Evolutionary conservation across 2,329 filamentous ascomycete species (phyloP).

Genomic region (Ascochyta viciae-villosae): DNA sequence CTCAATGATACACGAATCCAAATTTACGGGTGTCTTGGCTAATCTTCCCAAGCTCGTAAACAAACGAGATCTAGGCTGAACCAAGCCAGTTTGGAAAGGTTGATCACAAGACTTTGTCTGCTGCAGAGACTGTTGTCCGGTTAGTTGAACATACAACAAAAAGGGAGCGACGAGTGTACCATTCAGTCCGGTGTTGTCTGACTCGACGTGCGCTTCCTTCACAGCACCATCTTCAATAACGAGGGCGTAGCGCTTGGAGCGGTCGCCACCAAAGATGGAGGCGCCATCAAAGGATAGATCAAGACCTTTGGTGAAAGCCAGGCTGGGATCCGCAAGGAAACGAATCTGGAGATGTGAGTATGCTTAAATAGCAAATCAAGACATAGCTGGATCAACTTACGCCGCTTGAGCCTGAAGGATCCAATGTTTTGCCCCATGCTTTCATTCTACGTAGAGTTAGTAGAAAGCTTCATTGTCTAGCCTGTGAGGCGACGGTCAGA

Average conservation of each 20-base stretch:
- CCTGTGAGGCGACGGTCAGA: constrained; percentile 1
- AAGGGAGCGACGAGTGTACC: constrained; percentile 58
- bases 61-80: background rate
- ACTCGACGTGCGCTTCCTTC: constrained; percentile 80
- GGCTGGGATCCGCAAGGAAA: constrained; percentile 83
- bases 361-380: background rate
- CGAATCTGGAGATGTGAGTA: constrained; percentile 68
- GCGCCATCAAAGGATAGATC: constrained; percentile 82
- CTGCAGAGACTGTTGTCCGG: constrained; percentile 37
- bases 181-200: constrained; percentile 83
- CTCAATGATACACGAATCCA: too few species aligned
- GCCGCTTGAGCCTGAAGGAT: constrained; percentile 75
- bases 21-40: too few species aligned
- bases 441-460: constrained; percentile 71
- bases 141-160: constrained; percentile 7
- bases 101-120: constrained; percentile 39
- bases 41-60: background rate
- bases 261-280: constrained; percentile 79
- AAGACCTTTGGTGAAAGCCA: constrained; percentile 80
- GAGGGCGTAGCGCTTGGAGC: constrained; percentile 88
- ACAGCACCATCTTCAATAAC: constrained; percentile 86
- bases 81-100: background rate
- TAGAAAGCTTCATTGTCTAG: background rate
- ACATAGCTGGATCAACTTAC: constrained; percentile 61
- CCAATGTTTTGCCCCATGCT: constrained; percentile 81